phyloP scores from a whole-genome alignment of 495 filamentous ascomycete genomes.

The Xylaria cubensis region DNA sequence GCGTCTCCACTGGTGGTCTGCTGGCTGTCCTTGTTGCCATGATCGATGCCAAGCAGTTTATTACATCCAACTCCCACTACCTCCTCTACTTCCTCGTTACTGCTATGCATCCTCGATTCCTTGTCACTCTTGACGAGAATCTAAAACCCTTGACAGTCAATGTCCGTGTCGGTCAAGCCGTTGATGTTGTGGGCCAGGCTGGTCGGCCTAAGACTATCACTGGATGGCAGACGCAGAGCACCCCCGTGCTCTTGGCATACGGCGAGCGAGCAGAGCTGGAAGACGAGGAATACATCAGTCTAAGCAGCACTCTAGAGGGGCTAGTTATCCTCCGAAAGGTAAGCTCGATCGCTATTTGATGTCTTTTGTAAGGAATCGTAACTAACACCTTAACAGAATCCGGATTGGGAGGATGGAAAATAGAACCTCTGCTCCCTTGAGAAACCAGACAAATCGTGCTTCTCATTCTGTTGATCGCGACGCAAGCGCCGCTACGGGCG shows the following conservation, averaged over 20 bases:
- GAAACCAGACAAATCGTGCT: neutral
- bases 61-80: slow-evolving; percentile 88
- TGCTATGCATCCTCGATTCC: slow-evolving; percentile 96
- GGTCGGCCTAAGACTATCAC: slow-evolving; percentile 98
- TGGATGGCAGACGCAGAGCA: slow-evolving; percentile 99
- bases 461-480: neutral
- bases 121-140: slow-evolving; percentile 94
- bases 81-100: slow-evolving; percentile 97
- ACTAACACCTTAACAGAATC: slow-evolving; percentile 49
- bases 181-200: slow-evolving; percentile 97
- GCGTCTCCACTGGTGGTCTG: slow-evolving; percentile 87
- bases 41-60: slow-evolving; percentile 94
- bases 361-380: neutral
- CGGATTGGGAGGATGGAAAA: slow-evolving; percentile 55
- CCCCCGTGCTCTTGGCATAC: slow-evolving; percentile 88
- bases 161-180: slow-evolving; percentile 95
- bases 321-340: slow-evolving; percentile 97
- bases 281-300: slow-evolving; percentile 93
- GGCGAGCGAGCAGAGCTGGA: slow-evolving; percentile 96
- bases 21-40: slow-evolving; percentile 89
- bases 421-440: slow-evolving; percentile 26
- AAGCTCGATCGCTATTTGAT: slow-evolving; percentile 31
- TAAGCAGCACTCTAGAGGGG: slow-evolving; percentile 91
- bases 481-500: neutral
- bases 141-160: slow-evolving; percentile 94